phyloP scores from a whole-genome alignment of 441 rosid species.

The Adansonia rubrostipa region DNA sequence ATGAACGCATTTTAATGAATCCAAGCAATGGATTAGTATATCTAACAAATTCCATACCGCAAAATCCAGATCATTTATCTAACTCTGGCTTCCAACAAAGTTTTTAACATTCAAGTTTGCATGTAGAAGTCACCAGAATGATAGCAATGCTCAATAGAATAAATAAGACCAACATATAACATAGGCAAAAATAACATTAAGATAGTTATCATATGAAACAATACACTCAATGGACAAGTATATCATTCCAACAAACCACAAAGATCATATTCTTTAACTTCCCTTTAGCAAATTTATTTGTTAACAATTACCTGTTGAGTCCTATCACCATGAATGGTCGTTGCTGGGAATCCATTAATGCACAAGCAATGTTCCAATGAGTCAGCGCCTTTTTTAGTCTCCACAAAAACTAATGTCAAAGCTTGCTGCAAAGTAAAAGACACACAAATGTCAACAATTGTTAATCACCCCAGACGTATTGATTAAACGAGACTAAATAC shows the following conservation, averaged over 20 bases:
- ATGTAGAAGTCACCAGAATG: neutral
- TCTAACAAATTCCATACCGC: neutral
- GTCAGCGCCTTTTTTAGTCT: slow-evolving; percentile 96
- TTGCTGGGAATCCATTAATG: slow-evolving; percentile 83
- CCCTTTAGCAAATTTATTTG: neutral
- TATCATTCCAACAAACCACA: neutral
- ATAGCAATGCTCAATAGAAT: neutral
- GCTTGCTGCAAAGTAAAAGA: slow-evolving; percentile 63
- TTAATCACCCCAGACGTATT: neutral
- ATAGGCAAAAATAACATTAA: neutral
- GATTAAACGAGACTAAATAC: neutral
- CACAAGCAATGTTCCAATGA: slow-evolving; percentile 84
- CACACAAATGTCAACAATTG: neutral
- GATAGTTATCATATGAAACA: neutral
- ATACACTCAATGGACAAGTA: neutral
- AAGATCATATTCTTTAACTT: neutral
- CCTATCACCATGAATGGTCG: slow-evolving; percentile 92
- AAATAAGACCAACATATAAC: neutral
- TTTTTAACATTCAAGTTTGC: neutral
- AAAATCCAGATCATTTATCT: neutral
- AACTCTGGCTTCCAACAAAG: neutral
- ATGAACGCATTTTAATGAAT: neutral
- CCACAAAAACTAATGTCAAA: slow-evolving; percentile 91
- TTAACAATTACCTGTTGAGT: slow-evolving; percentile 68
- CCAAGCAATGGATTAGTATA: neutral